Percentiles rank a stretch among this genome's conserved stretches.
These are phyloP conservation scores for Colletotrichum salicis DNA, from an alignment of 2,329 filamentous ascomycete genomes.

Conservation along the genomic window DNA sequence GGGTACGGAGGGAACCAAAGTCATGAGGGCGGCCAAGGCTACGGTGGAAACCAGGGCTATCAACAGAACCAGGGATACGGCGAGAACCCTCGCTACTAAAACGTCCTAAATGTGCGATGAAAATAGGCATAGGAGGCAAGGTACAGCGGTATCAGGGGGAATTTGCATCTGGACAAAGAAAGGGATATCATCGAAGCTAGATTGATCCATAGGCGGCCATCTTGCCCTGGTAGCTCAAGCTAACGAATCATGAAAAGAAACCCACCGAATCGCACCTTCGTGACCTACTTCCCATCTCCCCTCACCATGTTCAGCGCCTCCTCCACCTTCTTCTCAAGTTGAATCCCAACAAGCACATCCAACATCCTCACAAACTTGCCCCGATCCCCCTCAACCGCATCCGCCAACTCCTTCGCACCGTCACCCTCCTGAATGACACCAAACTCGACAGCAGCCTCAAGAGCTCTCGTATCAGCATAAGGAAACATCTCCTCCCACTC, in stretches of 20 bases:
- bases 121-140: background rate
- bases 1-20: conserved; percentile 30
- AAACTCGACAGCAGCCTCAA: conserved; percentile 3
- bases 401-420: background rate
- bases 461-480: conserved; percentile 6
- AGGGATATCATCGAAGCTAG: background rate
- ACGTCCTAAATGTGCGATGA: background rate
- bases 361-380: conserved; percentile 10
- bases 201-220: background rate
- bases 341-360: conserved; percentile 21
- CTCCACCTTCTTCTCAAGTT: conserved; percentile 15
- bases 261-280: background rate
- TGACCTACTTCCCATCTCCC: background rate
- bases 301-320: background rate
- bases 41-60: conserved; percentile 37
- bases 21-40: conserved; percentile 33
- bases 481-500: conserved; percentile 15
- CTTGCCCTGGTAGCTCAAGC: background rate
- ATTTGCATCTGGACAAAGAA: background rate
- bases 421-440: background rate
- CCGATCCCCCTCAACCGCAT: background rate
- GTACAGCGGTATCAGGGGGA: background rate
- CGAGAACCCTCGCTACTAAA: conserved; percentile 41
- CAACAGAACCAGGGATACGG: conserved; percentile 33
- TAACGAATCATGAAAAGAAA: conserved; percentile 27